A percentile compares a stretch with the other conserved stretches of the same genome.
These are phyloP conservation scores for Backusella circina DNA, from an alignment of 192 early-diverging fungal species.

Conservation along the genomic window DNA sequence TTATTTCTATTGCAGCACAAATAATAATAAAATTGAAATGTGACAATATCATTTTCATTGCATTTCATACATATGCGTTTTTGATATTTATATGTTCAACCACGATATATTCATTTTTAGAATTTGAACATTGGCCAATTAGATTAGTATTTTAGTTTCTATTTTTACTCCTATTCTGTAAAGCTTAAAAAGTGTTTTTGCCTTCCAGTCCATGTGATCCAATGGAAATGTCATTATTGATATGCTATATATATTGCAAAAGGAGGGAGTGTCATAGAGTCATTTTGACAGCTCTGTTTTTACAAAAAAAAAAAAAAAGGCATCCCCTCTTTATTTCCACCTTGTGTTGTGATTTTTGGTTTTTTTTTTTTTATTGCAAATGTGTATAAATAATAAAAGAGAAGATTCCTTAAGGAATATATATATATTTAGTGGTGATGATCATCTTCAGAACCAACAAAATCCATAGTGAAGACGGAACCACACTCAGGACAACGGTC, in stretches of 20 bases:
- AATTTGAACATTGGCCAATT: not conserved
- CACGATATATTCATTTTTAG: not conserved
- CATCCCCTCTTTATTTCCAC: not conserved
- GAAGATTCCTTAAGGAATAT: not conserved
- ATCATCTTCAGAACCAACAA: constrained; percentile 32
- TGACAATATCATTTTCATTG: not conserved
- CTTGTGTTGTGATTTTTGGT: not conserved
- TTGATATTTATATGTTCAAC: not conserved
- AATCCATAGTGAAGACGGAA: constrained; percentile 65
- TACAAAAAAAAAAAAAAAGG: no score
- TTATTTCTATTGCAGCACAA: not conserved
- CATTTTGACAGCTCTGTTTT: not conserved
- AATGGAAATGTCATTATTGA: not conserved
- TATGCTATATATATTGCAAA: no score
- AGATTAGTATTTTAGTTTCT: not conserved
- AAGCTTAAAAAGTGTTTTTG: not conserved
- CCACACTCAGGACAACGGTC: constrained; percentile 98
- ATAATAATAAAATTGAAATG: not conserved
- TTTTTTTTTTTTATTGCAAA: not conserved
- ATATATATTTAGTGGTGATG: constrained; percentile 30
- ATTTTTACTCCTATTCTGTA: not conserved
- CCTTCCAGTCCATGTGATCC: not conserved
- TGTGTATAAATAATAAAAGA: constrained; percentile 16
- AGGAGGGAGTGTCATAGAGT: no score
- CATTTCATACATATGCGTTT: not conserved